Percentiles rank a stretch among this genome's conserved stretches.
Conservation (phyloP, 371 early-diverging fungal species). For the Mucor mucedo region DNA sequence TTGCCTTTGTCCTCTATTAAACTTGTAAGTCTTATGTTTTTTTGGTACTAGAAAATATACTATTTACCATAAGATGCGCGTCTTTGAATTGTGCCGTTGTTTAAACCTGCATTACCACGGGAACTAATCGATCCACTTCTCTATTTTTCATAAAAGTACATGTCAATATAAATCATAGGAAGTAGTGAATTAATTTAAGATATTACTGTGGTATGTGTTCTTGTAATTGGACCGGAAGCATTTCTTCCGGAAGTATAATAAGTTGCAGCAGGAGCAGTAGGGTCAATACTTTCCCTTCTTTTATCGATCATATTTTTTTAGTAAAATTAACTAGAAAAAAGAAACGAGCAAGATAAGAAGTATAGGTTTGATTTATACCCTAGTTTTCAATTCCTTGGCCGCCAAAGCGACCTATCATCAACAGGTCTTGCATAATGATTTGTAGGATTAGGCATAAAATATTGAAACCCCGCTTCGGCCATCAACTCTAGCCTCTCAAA, state of each 20-base stretch:
- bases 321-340: neutral
- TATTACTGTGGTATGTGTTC: slow-evolving; percentile 34
- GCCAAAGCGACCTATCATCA: slow-evolving; percentile 4
- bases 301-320: slow-evolving; percentile 7
- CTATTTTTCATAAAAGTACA: neutral
- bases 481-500: no score
- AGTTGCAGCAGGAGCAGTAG: slow-evolving; percentile 44
- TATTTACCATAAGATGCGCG: slow-evolving; percentile 55
- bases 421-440: slow-evolving; percentile 10
- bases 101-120: neutral
- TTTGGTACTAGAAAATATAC: no score
- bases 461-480: neutral
- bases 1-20: slow-evolving; percentile 67
- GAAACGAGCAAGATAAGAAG: neutral
- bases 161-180: neutral
- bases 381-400: no score
- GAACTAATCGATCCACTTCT: slow-evolving; percentile 8
- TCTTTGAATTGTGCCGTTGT: slow-evolving; percentile 26
- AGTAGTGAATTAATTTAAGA: neutral
- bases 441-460: neutral
- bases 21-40: neutral
- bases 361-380: no score
- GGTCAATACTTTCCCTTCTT: slow-evolving; percentile 30
- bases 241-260: slow-evolving; percentile 59
- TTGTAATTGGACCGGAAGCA: slow-evolving; percentile 21